Percentiles rank a stretch among this genome's conserved stretches.
phyloP scores from a whole-genome alignment of 164 flowering plant genomes.

The Paratinospora sagittata region DNA sequence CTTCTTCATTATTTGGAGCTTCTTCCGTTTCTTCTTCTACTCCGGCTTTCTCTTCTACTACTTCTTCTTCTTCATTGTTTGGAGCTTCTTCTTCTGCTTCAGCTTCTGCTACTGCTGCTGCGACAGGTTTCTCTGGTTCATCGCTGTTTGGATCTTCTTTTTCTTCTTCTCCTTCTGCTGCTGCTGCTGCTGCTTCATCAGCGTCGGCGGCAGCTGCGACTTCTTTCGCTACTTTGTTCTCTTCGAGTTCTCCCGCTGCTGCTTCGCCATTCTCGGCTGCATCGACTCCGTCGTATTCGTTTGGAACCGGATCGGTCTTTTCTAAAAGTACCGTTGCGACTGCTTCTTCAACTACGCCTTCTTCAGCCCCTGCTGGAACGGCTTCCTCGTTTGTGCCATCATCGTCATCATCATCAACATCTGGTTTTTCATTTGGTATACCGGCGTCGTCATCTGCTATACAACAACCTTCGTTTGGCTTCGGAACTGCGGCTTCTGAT shows the following conservation, averaged over 20 bases:
- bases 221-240: too few relatives aligned
- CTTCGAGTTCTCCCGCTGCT: background rate
- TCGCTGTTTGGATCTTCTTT: slow-evolving; percentile 12
- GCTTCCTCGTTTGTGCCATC: slow-evolving; percentile 9
- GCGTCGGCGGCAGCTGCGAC: slow-evolving; percentile 10
- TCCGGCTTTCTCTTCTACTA: slow-evolving; percentile 1
- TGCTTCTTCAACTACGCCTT: slow-evolving; percentile 18
- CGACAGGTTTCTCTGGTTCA: slow-evolving; percentile 11
- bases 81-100: slow-evolving; percentile 8
- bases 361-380: slow-evolving; percentile 16
- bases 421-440: slow-evolving; percentile 42
- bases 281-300: slow-evolving; percentile 13
- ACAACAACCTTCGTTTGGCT: slow-evolving; percentile 23
- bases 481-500: slow-evolving; percentile 18
- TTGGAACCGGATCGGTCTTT: slow-evolving; percentile 19
- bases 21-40: background rate
- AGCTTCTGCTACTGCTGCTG: slow-evolving; percentile 15
- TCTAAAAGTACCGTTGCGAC: slow-evolving; percentile 18
- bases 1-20: background rate
- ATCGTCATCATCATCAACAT: slow-evolving; percentile 20
- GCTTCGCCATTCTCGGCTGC: background rate
- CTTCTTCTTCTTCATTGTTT: background rate
- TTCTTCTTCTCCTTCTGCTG: slow-evolving; percentile 13
- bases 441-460: slow-evolving; percentile 22
- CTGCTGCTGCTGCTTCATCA: slow-evolving; percentile 8